Evolutionary conservation across 768 basidiomycete species (phyloP).

Genomic region (Obba rivulosa): DNA sequence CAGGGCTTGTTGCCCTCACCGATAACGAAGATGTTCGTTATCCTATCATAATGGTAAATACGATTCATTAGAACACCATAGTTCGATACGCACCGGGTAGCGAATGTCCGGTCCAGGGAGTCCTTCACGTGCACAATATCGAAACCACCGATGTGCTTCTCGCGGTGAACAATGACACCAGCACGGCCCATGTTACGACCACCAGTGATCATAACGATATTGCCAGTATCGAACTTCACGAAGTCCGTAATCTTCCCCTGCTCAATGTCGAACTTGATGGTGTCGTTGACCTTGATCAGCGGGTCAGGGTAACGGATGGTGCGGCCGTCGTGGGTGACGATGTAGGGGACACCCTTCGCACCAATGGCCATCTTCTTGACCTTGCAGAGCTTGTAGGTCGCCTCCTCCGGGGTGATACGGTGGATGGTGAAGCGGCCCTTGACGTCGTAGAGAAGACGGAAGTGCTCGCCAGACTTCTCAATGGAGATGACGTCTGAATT

Average conservation of each 20-base stretch:
- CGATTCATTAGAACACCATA: neutral
- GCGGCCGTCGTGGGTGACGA: constrained; percentile 98
- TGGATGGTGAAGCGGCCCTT: constrained; percentile 99
- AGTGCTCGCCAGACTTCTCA: constrained; percentile 98
- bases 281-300: constrained; percentile 91
- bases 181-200: constrained; percentile 99
- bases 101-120: constrained; percentile 90
- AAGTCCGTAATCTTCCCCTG: constrained; percentile 90
- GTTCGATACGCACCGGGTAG: constrained; percentile 72
- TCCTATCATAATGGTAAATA: constrained; percentile 37
- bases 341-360: constrained; percentile 88
- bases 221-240: constrained; percentile 95
- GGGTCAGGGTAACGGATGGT: constrained; percentile 99
- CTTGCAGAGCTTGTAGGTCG: constrained; percentile 92
- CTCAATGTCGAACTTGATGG: constrained; percentile 94
- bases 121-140: constrained; percentile 99
- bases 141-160: constrained; percentile 97
- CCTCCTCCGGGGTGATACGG: constrained; percentile 97
- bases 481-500: constrained; percentile 86
- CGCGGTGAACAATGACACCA: constrained; percentile 92
- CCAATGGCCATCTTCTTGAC: constrained; percentile 91
- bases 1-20: constrained; percentile 94
- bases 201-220: constrained; percentile 96
- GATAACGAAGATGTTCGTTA: constrained; percentile 97
- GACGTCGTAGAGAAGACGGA: constrained; percentile 98